Conservation (phyloP, 78 protist genomes). For the Diacronema lutheri region DNA sequence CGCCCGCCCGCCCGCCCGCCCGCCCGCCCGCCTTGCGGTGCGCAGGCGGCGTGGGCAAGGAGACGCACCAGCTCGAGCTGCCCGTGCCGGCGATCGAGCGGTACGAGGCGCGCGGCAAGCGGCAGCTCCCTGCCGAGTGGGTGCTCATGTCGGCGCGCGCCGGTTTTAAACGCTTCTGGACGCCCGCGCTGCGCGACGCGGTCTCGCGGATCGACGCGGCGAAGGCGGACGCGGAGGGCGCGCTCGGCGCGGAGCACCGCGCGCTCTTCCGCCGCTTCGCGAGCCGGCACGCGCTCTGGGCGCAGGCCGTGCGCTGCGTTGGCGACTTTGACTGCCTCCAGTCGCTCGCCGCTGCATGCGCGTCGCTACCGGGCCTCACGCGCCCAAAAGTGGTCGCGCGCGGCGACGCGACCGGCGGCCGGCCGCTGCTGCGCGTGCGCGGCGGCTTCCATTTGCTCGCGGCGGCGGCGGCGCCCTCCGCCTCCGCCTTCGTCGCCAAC, state of each 20-base stretch:
- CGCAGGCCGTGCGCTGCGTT: not conserved
- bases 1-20: too few relatives aligned
- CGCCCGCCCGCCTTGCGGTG: too few relatives aligned
- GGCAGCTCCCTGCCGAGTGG: not conserved
- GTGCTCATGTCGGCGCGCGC: not conserved
- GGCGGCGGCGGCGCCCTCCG: not conserved
- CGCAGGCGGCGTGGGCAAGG: not conserved
- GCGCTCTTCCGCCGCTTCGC: conserved; percentile 11
- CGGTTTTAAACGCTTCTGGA: not conserved
- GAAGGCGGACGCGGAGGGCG: not conserved
- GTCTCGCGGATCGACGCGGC: not conserved
- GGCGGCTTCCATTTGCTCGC: conserved; percentile 26
- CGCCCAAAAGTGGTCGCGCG: not conserved
- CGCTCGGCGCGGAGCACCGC: not conserved
- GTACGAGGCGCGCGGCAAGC: not conserved
- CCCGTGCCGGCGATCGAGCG: not conserved
- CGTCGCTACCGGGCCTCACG: not conserved
- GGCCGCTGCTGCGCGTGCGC: not conserved
- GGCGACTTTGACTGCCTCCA: conserved; percentile 50
- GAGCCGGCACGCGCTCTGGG: not conserved
- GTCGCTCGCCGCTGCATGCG: not conserved
- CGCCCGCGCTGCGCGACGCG: not conserved
- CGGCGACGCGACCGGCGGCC: not conserved
- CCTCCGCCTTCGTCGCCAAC: conserved; percentile 35
- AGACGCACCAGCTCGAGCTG: conserved; percentile 8